Evolutionary conservation across 352 stramenopile species (phyloP).

Genomic region (Poterioochromonas sp.): DNA sequence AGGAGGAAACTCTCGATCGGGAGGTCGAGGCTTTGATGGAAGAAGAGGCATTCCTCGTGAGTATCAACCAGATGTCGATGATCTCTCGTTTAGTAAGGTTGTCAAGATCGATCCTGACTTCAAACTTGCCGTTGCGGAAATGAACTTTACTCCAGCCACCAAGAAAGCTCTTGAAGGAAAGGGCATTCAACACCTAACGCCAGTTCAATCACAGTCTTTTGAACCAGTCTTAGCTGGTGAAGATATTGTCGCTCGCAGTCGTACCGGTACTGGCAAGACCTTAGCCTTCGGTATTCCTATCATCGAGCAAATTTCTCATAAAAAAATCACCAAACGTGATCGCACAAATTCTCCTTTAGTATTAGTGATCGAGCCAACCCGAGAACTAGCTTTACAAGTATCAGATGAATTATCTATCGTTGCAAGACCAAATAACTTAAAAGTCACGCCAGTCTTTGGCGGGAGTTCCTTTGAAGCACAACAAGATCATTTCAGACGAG

Average conservation of each 20-base stretch:
- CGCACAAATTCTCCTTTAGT: constrained; percentile 71
- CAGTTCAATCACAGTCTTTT: constrained; percentile 20
- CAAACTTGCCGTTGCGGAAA: background rate
- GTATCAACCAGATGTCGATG: too few relatives aligned
- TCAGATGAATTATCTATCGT: constrained; percentile 77
- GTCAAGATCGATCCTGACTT: constrained; percentile 10
- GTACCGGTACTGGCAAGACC: constrained; percentile 17
- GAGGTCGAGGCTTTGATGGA: too few relatives aligned
- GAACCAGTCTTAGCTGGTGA: background rate
- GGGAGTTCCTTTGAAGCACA: background rate
- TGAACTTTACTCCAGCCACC: background rate
- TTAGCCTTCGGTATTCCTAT: constrained; percentile 10
- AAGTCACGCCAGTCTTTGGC: background rate
- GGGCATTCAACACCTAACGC: background rate
- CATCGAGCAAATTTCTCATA: background rate
- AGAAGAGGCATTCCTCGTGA: too few relatives aligned
- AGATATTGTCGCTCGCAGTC: constrained; percentile 2
- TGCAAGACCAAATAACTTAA: background rate
- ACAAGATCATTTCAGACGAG: constrained; percentile 38
- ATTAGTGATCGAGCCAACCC: constrained; percentile 92
- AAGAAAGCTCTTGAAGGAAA: background rate
- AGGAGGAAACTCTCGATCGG: too few relatives aligned
- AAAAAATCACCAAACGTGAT: background rate
- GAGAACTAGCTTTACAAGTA: constrained; percentile 97
- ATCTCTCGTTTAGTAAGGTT: background rate